Conservation (phyloP, 306 rosid genomes). For the Dalbergia cultrata region DNA sequence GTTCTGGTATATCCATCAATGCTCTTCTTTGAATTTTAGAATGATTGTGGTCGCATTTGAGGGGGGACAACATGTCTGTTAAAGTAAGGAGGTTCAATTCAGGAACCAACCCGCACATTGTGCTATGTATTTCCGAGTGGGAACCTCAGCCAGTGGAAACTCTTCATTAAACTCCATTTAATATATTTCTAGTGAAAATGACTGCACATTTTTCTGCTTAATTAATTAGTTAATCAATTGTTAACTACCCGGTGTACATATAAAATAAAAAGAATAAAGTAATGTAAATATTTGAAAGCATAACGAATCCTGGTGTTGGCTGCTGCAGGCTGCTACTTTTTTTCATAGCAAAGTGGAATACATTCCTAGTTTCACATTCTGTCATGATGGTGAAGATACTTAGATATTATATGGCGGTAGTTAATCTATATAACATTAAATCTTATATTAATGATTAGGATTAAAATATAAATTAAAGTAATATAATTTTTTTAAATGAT, state of each 20-base stretch:
- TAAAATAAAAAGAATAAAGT: slow-evolving; percentile 19
- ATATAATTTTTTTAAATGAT: too few species aligned
- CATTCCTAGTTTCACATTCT: slow-evolving; percentile 35
- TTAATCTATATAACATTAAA: too few species aligned
- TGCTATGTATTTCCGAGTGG: slow-evolving; percentile 47
- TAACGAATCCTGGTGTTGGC: slow-evolving; percentile 56
- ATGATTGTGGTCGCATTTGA: slow-evolving; percentile 76
- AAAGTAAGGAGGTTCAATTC: slow-evolving; percentile 58
- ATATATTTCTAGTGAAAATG: slow-evolving; percentile 34
- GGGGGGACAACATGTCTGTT: slow-evolving; percentile 63
- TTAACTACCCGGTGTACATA: not conserved
- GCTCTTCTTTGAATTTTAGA: slow-evolving; percentile 46
- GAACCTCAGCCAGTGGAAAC: slow-evolving; percentile 54
- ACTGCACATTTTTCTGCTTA: slow-evolving; percentile 18
- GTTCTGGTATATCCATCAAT: slow-evolving; percentile 17
- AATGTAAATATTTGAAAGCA: not conserved
- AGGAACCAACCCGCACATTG: slow-evolving; percentile 31
- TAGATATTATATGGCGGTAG: not conserved
- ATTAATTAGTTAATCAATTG: not conserved
- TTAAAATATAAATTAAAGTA: too few species aligned
- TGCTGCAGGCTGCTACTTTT: slow-evolving; percentile 44
- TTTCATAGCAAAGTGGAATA: slow-evolving; percentile 26
- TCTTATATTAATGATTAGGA: too few species aligned
- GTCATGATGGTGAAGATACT: slow-evolving; percentile 35
- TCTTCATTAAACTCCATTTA: slow-evolving; percentile 39